Evolutionary conservation across 768 basidiomycete genomes (phyloP).

Genomic region (Boletus reticuloceps): DNA sequence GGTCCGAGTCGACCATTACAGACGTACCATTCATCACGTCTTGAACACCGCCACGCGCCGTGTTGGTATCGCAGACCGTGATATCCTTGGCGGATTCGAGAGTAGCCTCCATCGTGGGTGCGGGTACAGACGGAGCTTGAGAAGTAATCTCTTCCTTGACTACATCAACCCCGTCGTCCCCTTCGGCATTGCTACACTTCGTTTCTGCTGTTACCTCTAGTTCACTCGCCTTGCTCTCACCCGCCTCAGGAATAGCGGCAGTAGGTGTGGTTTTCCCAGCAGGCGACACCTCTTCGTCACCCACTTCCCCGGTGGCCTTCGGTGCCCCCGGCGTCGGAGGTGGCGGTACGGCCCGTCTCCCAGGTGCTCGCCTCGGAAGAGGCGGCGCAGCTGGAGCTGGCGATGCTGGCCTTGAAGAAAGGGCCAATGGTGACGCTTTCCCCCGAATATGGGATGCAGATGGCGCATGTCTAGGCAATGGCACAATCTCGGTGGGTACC

Average conservation of each 20-base stretch:
- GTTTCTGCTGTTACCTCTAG: not conserved
- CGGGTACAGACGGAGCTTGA: not conserved
- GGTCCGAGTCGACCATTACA: not conserved
- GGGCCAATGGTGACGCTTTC: conserved; percentile 29
- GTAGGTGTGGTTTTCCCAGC: not conserved
- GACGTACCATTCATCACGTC: not conserved
- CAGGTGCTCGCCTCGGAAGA: conserved; percentile 63
- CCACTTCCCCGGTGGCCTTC: not conserved
- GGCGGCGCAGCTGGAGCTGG: conserved; percentile 48
- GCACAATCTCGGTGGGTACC: conserved; percentile 6
- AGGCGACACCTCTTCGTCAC: conserved; percentile 3
- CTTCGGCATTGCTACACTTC: not conserved
- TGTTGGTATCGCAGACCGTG: not conserved
- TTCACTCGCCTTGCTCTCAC: not conserved
- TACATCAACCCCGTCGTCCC: not conserved
- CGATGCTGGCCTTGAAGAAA: conserved; percentile 35
- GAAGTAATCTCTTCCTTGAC: not conserved
- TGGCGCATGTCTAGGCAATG: conserved; percentile 8
- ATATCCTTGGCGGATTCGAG: not conserved
- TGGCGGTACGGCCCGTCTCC: conserved; percentile 38
- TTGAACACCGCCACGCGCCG: too few relatives aligned
- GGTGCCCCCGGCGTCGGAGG: conserved; percentile 9
- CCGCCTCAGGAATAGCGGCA: not conserved
- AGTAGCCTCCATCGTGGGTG: not conserved
- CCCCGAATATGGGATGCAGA: conserved; percentile 12